Percentiles rank a stretch among this genome's conserved stretches.
Conservation (phyloP, 1,284 basidiomycete species). For the Irpex sp. region DNA sequence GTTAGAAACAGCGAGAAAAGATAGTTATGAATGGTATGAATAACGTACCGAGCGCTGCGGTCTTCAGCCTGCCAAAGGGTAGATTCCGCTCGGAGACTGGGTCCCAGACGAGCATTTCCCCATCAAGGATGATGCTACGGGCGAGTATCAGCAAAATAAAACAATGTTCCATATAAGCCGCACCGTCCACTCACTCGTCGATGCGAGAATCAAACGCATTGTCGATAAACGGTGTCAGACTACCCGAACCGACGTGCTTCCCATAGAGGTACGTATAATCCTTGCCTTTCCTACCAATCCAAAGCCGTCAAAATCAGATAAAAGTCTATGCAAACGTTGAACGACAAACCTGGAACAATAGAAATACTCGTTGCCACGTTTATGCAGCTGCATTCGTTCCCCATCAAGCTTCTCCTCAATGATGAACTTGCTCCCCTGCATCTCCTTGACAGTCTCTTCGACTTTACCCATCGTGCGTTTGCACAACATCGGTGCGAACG, state of each 20-base stretch:
- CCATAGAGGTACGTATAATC: slow-evolving; percentile 94
- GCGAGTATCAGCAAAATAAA: slow-evolving; percentile 5
- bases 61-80: slow-evolving; percentile 90
- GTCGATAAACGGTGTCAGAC: slow-evolving; percentile 82
- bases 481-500: slow-evolving; percentile 92
- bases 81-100: slow-evolving; percentile 81
- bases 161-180: background rate
- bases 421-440: slow-evolving; percentile 72
- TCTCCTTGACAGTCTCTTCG: slow-evolving; percentile 79
- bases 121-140: slow-evolving; percentile 83
- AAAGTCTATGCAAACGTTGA: background rate
- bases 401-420: slow-evolving; percentile 97
- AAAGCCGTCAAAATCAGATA: background rate
- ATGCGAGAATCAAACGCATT: slow-evolving; percentile 71
- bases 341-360: slow-evolving; percentile 78
- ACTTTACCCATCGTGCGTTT: slow-evolving; percentile 79
- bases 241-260: slow-evolving; percentile 73
- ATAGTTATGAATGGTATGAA: background rate
- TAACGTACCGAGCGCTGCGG: slow-evolving; percentile 72
- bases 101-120: slow-evolving; percentile 98
- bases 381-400: slow-evolving; percentile 92
- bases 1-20: background rate
- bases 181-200: slow-evolving; percentile 59
- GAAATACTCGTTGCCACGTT: slow-evolving; percentile 82
- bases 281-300: slow-evolving; percentile 73